Conservation (phyloP, 768 basidiomycete species). For the Suillus placidus region DNA sequence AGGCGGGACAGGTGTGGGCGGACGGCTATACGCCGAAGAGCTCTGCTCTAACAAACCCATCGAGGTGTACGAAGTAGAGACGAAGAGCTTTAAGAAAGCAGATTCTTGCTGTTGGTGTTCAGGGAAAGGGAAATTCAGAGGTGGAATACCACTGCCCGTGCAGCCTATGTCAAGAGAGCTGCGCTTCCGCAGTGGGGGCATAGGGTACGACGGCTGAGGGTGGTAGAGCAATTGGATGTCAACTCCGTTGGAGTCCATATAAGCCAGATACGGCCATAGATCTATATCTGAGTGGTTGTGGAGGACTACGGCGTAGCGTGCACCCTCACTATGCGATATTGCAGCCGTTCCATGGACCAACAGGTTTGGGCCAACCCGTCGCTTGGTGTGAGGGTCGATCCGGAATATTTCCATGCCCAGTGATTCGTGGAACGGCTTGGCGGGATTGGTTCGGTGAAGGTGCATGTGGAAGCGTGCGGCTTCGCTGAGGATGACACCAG, state of each 20-base stretch:
- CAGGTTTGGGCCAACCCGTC: constrained; percentile 47
- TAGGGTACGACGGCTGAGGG: constrained; percentile 39
- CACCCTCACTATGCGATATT: constrained; percentile 43
- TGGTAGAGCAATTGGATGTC: constrained; percentile 59
- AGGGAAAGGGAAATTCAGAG: constrained; percentile 46
- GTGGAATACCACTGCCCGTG: constrained; percentile 39
- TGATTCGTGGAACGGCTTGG: constrained; percentile 47
- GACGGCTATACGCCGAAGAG: constrained; percentile 14
- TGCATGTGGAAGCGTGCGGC: constrained; percentile 64
- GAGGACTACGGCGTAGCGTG: constrained; percentile 51
- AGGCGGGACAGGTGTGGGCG: constrained; percentile 20
- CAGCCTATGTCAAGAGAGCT: constrained; percentile 45
- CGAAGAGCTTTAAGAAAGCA: constrained; percentile 61
- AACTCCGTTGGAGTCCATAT: constrained; percentile 61
- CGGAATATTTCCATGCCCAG: constrained; percentile 57
- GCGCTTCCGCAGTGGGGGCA: constrained; percentile 49
- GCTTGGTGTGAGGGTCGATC: constrained; percentile 48
- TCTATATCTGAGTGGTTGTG: constrained; percentile 52
- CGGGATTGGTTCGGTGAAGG: constrained; percentile 52
- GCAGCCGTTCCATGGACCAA: constrained; percentile 51
- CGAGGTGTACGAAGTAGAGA: constrained; percentile 52
- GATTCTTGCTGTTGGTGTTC: constrained; percentile 42
- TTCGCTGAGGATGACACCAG: constrained; percentile 50
- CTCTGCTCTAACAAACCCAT: constrained; percentile 54
- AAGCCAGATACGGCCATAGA: constrained; percentile 65